A percentile compares a stretch with the other conserved stretches of the same genome.
These are phyloP conservation scores for Micractinium conductrix DNA, from an alignment of 139 green algal genomes.

Conservation along the genomic window DNA sequence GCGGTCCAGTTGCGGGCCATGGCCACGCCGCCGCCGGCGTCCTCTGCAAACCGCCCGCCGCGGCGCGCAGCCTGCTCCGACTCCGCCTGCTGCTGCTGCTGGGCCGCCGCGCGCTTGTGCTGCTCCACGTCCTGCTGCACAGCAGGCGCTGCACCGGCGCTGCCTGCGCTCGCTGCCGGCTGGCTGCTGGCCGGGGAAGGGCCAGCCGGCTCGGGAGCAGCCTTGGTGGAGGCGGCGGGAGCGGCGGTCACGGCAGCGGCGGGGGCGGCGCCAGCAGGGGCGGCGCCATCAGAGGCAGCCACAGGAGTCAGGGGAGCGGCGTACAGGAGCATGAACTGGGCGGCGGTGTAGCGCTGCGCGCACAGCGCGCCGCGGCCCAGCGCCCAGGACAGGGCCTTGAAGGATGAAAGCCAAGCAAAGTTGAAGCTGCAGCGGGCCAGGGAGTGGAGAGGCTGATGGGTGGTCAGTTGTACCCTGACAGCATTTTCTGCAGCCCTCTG, in stretches of 20 bases:
- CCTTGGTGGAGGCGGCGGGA: background rate
- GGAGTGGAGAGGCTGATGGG: too few species aligned
- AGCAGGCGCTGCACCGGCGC: too few species aligned
- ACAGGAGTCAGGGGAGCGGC: slow-evolving; percentile 16
- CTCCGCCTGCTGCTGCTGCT: background rate
- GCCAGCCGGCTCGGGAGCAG: too few species aligned
- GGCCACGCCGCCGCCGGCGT: background rate
- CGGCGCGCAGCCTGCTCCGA: background rate
- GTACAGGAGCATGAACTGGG: slow-evolving; percentile 16
- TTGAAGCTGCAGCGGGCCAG: slow-evolving; percentile 13
- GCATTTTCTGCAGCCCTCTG: too few species aligned
- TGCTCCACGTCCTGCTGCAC: too few species aligned
- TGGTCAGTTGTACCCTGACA: too few species aligned
- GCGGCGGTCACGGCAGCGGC: too few species aligned
- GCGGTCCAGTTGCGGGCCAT: slow-evolving; percentile 5
- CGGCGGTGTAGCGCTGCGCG: background rate
- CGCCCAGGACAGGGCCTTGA: slow-evolving; percentile 26
- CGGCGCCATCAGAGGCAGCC: background rate
- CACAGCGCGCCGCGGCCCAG: slow-evolving; percentile 18
- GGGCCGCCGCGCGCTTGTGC: too few species aligned
- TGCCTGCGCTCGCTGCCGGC: background rate
- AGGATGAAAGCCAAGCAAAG: slow-evolving; percentile 8
- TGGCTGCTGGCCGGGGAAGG: background rate
- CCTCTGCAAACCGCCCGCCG: slow-evolving; percentile 12
- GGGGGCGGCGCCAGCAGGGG: too few species aligned